A percentile compares a stretch with the other conserved stretches of the same genome.
These are phyloP conservation scores for Inonotus hispidus DNA, from an alignment of 1,284 basidiomycete genomes.

Conservation along the genomic window DNA sequence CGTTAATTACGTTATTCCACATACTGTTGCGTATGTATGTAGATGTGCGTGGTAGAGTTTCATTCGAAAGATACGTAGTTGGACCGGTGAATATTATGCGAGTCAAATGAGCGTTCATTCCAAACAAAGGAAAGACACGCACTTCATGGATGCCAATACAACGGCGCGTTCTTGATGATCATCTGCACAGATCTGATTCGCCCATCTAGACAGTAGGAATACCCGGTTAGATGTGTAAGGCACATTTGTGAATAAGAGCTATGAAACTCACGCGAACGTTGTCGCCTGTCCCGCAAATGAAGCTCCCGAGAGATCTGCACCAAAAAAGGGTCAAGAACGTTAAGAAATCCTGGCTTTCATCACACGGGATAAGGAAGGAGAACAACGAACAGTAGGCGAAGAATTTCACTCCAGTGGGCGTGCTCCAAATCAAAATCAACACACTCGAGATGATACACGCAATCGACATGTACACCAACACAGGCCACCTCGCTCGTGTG, in stretches of 20 bases:
- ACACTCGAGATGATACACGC: constrained; percentile 49
- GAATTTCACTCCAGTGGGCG: constrained; percentile 54
- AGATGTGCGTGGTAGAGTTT: not conserved
- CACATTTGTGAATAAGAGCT: not conserved
- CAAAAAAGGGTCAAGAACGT: not conserved
- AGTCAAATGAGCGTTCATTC: not conserved
- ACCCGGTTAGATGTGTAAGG: not conserved
- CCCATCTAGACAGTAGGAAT: constrained; percentile 42
- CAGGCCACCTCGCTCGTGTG: constrained; percentile 53
- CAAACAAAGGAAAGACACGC: constrained; percentile 18
- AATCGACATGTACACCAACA: constrained; percentile 57
- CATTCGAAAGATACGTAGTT: not conserved
- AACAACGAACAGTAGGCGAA: constrained; percentile 55
- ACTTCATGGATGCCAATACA: constrained; percentile 70
- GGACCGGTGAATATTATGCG: not conserved
- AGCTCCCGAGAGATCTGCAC: constrained; percentile 52
- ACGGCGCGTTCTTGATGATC: constrained; percentile 63
- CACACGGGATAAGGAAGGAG: not conserved
- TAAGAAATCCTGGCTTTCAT: not conserved
- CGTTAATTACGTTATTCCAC: constrained; percentile 68
- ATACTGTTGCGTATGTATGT: constrained; percentile 36
- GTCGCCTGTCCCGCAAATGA: constrained; percentile 67
- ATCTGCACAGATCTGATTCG: constrained; percentile 65
- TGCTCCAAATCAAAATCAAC: constrained; percentile 53
- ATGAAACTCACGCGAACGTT: constrained; percentile 56